Evolutionary conservation across 164 flowering plant genomes (phyloP), one percentile per base, ranked within the genome.

Genomic region (Litsea cubeba): DNA sequence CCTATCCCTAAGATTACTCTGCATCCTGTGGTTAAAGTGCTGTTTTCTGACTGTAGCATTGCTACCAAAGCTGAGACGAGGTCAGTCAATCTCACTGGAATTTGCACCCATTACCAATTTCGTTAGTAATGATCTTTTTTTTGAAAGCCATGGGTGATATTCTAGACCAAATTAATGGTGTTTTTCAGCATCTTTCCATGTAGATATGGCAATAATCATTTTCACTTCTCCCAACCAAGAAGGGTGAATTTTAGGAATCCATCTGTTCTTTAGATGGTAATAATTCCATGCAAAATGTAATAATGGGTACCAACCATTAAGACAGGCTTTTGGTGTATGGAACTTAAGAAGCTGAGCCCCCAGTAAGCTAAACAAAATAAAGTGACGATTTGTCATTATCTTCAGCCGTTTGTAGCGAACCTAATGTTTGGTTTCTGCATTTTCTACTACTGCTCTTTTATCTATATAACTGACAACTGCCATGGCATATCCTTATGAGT

Each of bases 21-120:
- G 76, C 84, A 72, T n/a, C 95, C 98, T 67, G 78, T 82, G 46
- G 82, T 88, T 65, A 96, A 92, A 84, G 88, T 94, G 81, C 82
- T 96, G 10, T 96, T 88, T 84, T 79, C 92, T 62, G 87, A 85
- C 70, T 82, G 88, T 75, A 74, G 80, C 49, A 71, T 68, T 25
- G 69, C 66, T n/a, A 30, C 77, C 30, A 86, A 80, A 80, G 85
- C 82, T 76, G 85, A 85, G 65, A 65, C 69, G 49, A 91, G 91
- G 99, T 91, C 24, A 71, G 76, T 50, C 72, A 66, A 15, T 22
- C 51, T 35, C 23, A 12, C 10, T 3, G 23, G 12, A 51, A 60
- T 18, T 23, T 51, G 17, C 46, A 40, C 46, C 46, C 46, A 7
- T 40, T 40, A 40, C 46, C 46, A 40, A 40, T 40, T 5, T 40